These are phyloP conservation scores for Seminavis robusta DNA, from an alignment of 108 stramenopile species.

Conservation along the genomic window DNA sequence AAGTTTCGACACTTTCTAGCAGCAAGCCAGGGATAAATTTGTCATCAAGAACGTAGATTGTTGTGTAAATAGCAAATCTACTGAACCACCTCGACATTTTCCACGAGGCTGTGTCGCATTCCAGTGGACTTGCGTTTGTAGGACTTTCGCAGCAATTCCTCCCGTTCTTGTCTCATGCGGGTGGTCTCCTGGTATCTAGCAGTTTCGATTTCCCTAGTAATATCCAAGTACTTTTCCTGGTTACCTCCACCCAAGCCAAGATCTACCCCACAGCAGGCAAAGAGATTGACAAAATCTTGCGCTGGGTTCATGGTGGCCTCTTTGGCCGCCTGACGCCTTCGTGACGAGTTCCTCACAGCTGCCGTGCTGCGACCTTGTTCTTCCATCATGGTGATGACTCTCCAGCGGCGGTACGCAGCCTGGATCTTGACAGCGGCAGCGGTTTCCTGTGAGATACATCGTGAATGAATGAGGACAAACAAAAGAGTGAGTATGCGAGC, in stretches of 20 bases:
- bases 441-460: constrained; percentile 45
- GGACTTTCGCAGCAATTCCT: no score
- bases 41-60: no score
- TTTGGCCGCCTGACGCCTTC: constrained; percentile 43
- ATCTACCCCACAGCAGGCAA: constrained; percentile 58
- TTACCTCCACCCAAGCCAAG: constrained; percentile 64
- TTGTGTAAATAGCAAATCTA: no score
- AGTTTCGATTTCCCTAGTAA: no score
- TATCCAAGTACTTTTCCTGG: no score
- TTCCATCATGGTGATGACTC: constrained; percentile 46
- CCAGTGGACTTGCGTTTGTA: no score
- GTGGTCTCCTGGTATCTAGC: no score
- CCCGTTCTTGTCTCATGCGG: no score
- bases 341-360: constrained; percentile 59
- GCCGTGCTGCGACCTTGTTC: constrained; percentile 48
- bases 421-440: constrained; percentile 71
- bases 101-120: no score
- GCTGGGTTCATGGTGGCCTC: constrained; percentile 3
- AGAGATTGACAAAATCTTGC: constrained; percentile 47
- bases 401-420: constrained; percentile 56
- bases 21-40: no score
- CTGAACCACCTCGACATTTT: no score
- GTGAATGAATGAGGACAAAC: background rate
- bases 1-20: no score
- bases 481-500: background rate